Evolutionary conservation across 345 rosid genomes (phyloP), one percentile per base, ranked within the genome.

Genomic region (Eucalyptus erythrocorys): DNA sequence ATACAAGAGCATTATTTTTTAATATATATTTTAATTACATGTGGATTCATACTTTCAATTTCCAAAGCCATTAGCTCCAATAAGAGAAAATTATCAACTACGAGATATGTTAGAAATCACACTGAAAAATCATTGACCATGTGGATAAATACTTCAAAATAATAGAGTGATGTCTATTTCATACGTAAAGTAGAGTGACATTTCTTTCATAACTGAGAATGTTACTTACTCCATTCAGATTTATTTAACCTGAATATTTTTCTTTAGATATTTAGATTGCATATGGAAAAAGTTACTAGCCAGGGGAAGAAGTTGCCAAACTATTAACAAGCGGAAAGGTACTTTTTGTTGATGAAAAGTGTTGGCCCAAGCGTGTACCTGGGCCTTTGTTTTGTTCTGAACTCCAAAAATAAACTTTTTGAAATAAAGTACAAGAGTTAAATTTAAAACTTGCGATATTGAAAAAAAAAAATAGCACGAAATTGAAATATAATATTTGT

Each of bases 41-140:
- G 30, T 10, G 6, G 14, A 26, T 57, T 1, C 14, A 57, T 57
- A 10, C 64, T 26, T 57, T 57, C 13, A 26, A 26, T 10, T 24
- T 1, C n/a, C 64, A 26, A 57, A 57, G 30, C 13, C 64, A 57
- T 26, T 57, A 24, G n/a, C n/a, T 26, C 15, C n/a, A 26, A 11
- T 11, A 6, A 57, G 64, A 3, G 57, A 3, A 57, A 57, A 57
- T 26, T 2, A 57, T 26, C 64, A 57, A 57, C 13, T 26, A 57
- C 6, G 7, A 11, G 66, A 57, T 57, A 26, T 26, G 59, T 57
- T 10, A 26, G 6, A 57, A 57, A 57, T 57, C 26, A 57, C 4
- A 51, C 1, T 7, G 14, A 57, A 57, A 57, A 57, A 24, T 10
- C 0, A 5, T 57, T 57, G 0, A 24, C 1, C 3, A 1, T 15